Evolutionary conservation across 2,329 filamentous ascomycete genomes (phyloP), one percentile per base, ranked within the genome.

Genomic region (Geosmithia flava): DNA sequence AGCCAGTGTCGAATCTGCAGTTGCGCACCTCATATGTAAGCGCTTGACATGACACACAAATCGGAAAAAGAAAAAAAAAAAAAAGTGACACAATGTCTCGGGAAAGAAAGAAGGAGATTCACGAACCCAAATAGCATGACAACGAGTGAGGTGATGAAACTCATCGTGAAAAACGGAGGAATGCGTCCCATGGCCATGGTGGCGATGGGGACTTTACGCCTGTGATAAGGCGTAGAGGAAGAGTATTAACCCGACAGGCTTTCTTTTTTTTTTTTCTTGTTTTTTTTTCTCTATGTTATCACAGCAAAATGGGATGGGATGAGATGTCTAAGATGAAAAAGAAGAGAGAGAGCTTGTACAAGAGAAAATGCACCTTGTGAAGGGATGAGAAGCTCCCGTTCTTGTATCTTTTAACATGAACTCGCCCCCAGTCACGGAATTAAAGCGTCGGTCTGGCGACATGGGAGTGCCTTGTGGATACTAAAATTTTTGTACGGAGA

Each of bases 1-100:
- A 60, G 29, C 64, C 62, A 0, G 63, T 66, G 47, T 67, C 63
- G 13, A 37, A 37, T 3, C 33, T 37, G 47, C 33, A 11, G 15
- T 37, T n/a, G n/a, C n/a, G 10, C 15, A 11, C 15, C 15, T 37
- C 15, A 37, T 37, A 37, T 37, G 33, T 37, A 13, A 37, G 33
- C 33, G 15, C 15, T 11, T 37, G 15, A 37, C 3, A 37, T 37
- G 15, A 13, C 33, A 3, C 33, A n/a, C n/a, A n/a, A n/a, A n/a
- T n/a, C n/a, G n/a, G n/a, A n/a, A n/a, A n/a, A n/a, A n/a, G n/a
- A n/a, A n/a, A n/a, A n/a, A n/a, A n/a, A n/a, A 30, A 30, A 30
- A 11, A 6, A 30, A 30, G 29, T 6, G 29, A 30, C 11, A 30
- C 29, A n/a, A n/a, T n/a, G n/a, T n/a, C n/a, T n/a, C 11, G 29